Evolutionary conservation across 2,329 filamentous ascomycete genomes (phyloP), one percentile per base, ranked within the genome.

Genomic region (Blumeriella jaapii): DNA sequence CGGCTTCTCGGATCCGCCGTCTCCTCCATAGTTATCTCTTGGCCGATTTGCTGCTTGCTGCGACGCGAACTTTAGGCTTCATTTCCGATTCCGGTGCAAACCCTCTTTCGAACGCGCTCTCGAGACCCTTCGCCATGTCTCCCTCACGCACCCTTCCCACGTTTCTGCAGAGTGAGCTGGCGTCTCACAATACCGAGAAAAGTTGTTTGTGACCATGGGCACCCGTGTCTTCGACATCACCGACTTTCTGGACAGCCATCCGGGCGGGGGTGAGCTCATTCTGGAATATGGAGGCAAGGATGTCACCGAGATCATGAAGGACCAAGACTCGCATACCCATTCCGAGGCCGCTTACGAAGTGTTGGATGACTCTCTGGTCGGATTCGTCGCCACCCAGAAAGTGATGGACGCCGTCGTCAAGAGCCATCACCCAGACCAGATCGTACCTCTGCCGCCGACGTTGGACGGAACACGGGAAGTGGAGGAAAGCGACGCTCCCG

Each of bases 321-420:
- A 98, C 54, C 69, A 78, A 42, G 63, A 72, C 27, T 95, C 87
- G 20, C 91, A 98, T 55, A 63, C 67, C 27, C 91, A 98, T 59
- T 85, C 82, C 30, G 87, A 96, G 42, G 71, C 86, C 2, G 91
- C 91, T n/a, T 98, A 95, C 60, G 89, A 96, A 52, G 82, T 96
- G 10, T 68, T 98, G 16, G 83, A 93, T 29, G 91, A 96, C 25
- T 80, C 74, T 29, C 69, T 89, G 11, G 68, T 96, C 41, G 91
- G 85, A 11, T 93, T 93, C 53, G 64, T 95, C 20, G 68, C 69
- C 4, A 70, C 70, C 2, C 68, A 77, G 24, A 58, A 60, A 42
- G 45, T 53, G 14, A 48, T 52, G 19, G 52, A 58, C 35, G 44
- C 52, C 17, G 53, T 57, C 24, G 58, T 58, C 46, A 60, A 61